phyloP scores from a whole-genome alignment of 768 basidiomycete species.

The Boletus rex-veris region DNA sequence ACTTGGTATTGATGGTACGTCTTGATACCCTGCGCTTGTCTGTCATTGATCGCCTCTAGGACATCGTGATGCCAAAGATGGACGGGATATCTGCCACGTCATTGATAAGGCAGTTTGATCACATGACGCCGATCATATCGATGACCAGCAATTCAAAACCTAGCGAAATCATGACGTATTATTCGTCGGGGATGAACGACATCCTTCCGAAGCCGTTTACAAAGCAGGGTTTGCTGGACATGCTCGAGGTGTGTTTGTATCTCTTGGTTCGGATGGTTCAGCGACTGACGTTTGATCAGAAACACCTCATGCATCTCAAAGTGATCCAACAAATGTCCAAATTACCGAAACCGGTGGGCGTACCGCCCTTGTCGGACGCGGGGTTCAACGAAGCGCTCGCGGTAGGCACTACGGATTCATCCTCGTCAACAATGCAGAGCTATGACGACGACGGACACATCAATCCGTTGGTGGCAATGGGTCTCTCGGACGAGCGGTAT shows the following conservation, averaged over 20 bases:
- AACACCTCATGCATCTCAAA: conserved; percentile 85
- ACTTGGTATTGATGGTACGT: conserved; percentile 90
- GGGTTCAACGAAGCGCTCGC: conserved; percentile 55
- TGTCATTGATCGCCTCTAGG: conserved; percentile 41
- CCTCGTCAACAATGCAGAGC: conserved; percentile 29
- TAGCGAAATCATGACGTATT: conserved; percentile 83
- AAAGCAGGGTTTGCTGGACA: conserved; percentile 84
- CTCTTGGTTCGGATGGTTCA: neutral
- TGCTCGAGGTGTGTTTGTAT: conserved; percentile 69
- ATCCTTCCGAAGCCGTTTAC: conserved; percentile 96
- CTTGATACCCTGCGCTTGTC: neutral
- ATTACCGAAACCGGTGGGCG: conserved; percentile 57
- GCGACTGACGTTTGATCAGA: conserved; percentile 38
- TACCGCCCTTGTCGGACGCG: conserved; percentile 55
- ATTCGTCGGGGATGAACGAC: conserved; percentile 83
- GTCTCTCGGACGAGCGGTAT: conserved; percentile 87
- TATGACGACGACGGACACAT: conserved; percentile 49
- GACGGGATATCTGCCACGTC: conserved; percentile 90
- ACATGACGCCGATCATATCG: conserved; percentile 94
- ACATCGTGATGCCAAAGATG: conserved; percentile 91
- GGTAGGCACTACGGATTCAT: conserved; percentile 30
- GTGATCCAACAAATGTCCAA: conserved; percentile 75
- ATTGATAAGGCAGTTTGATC: conserved; percentile 91
- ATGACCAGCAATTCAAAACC: conserved; percentile 97
- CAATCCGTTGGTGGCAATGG: conserved; percentile 86